Evolutionary conservation across 2,329 filamentous ascomycete species (phyloP).

Genomic region (Neofusicoccum kwambonambiense): DNA sequence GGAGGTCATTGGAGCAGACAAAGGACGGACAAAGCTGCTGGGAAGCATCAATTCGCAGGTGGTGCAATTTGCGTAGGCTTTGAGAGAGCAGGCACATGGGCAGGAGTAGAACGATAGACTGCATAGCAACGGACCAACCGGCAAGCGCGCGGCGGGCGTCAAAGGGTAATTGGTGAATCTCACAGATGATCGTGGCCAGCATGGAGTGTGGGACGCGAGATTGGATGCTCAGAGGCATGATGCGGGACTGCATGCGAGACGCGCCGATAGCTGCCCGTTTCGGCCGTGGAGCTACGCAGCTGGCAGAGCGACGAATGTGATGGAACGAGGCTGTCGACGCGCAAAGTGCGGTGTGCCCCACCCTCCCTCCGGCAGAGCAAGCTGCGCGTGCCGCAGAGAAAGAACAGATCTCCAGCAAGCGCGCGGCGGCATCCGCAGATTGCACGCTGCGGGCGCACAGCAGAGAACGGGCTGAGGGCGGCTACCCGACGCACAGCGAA

Average conservation of each 20-base stretch:
- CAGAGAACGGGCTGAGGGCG: too few relatives aligned
- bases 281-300: background rate
- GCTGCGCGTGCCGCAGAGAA: background rate
- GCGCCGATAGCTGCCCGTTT: constrained; percentile 7
- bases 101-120: background rate
- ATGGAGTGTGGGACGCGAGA: background rate
- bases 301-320: background rate
- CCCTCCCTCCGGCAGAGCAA: too few relatives aligned
- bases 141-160: background rate
- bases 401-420: too few relatives aligned
- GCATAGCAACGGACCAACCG: background rate
- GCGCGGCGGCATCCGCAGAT: background rate
- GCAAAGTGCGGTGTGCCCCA: too few relatives aligned
- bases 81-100: background rate
- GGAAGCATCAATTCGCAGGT: constrained; percentile 11
- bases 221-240: background rate
- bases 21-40: constrained; percentile 19
- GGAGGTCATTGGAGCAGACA: constrained; percentile 22
- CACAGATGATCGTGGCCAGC: background rate
- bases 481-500: too few relatives aligned
- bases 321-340: background rate
- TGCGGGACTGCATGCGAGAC: background rate
- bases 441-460: background rate
- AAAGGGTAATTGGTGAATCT: background rate
- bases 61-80: constrained; percentile 5